These are phyloP conservation scores for Tetracentron sinense DNA, from an alignment of 164 flowering plant species.

Conservation along the genomic window DNA sequence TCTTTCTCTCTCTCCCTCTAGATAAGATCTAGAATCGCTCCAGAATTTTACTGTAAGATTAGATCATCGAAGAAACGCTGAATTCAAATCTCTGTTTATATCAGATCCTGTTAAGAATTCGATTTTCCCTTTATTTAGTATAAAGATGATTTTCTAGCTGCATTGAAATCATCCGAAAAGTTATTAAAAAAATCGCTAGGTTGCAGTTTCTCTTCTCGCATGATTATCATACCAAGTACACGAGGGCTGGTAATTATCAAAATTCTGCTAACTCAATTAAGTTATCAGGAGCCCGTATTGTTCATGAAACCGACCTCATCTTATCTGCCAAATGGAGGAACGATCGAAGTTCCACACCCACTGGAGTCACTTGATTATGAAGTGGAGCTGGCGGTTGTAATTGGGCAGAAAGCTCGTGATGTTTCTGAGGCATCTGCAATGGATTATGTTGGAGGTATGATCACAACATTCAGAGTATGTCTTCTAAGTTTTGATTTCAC, in stretches of 20 bases:
- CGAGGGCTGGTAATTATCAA: background rate
- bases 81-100: background rate
- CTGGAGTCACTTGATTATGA: slow-evolving; percentile 70
- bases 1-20: slow-evolving; percentile 3
- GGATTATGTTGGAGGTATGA: slow-evolving; percentile 94
- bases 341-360: slow-evolving; percentile 77
- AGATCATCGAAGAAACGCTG: too few relatives aligned
- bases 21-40: background rate
- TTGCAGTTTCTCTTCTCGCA: background rate
- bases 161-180: background rate
- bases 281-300: slow-evolving; percentile 79
- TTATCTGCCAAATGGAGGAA: slow-evolving; percentile 83
- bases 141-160: background rate
- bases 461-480: too few relatives aligned
- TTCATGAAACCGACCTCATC: slow-evolving; percentile 96
- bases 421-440: slow-evolving; percentile 74
- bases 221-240: too few relatives aligned
- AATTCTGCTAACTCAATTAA: background rate
- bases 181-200: background rate
- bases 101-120: background rate
- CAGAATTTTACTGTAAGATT: background rate
- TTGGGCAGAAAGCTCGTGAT: slow-evolving; percentile 76
- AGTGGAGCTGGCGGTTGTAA: slow-evolving; percentile 90
- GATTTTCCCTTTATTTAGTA: background rate
- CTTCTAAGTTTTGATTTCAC: background rate